Percentiles rank a stretch among this genome's conserved stretches.
Evolutionary conservation across 164 flowering plant genomes (phyloP).

Genomic region (Vitis cinerea): DNA sequence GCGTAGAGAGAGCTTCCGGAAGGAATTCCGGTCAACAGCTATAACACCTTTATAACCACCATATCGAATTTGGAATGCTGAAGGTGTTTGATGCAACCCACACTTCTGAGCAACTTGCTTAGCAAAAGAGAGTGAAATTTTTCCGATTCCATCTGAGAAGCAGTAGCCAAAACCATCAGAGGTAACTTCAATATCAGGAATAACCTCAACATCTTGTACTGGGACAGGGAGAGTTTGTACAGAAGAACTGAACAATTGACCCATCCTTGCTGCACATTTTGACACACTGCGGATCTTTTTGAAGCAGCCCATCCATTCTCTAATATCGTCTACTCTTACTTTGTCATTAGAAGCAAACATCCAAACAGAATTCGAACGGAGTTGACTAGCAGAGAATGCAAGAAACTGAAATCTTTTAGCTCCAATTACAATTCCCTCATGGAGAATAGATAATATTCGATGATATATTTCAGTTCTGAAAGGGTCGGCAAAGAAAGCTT

Average conservation of each 20-base stretch:
- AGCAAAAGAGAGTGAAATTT: conserved; percentile 72
- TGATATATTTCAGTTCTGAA: conserved; percentile 59
- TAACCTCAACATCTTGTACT: conserved; percentile 56
- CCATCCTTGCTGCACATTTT: conserved; percentile 98
- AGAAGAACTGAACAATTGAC: conserved; percentile 92
- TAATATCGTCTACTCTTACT: conserved; percentile 62
- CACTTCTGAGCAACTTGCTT: conserved; percentile 64
- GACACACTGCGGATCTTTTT: conserved; percentile 71
- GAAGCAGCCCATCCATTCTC: conserved; percentile 97
- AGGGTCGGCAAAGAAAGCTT: conserved; percentile 62
- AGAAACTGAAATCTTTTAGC: conserved; percentile 74
- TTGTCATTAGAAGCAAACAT: conserved; percentile 92
- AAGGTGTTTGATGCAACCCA: conserved; percentile 62
- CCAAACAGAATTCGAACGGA: conserved; percentile 91
- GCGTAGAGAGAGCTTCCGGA: conserved; percentile 76
- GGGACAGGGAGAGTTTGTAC: conserved; percentile 56
- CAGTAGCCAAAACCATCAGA: conserved; percentile 71
- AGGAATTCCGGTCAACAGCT: conserved; percentile 80
- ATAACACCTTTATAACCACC: conserved; percentile 98
- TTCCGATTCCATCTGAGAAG: conserved; percentile 98
- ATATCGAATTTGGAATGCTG: conserved; percentile 94
- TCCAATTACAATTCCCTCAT: conserved; percentile 76
- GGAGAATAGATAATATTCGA: conserved; percentile 67
- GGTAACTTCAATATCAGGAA: conserved; percentile 76
- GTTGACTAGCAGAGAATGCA: conserved; percentile 98